Percentiles rank a stretch among this genome's conserved stretches.
These are phyloP conservation scores for Apodospora peruviana DNA, from an alignment of 495 filamentous ascomycete genomes.

Conservation along the genomic window DNA sequence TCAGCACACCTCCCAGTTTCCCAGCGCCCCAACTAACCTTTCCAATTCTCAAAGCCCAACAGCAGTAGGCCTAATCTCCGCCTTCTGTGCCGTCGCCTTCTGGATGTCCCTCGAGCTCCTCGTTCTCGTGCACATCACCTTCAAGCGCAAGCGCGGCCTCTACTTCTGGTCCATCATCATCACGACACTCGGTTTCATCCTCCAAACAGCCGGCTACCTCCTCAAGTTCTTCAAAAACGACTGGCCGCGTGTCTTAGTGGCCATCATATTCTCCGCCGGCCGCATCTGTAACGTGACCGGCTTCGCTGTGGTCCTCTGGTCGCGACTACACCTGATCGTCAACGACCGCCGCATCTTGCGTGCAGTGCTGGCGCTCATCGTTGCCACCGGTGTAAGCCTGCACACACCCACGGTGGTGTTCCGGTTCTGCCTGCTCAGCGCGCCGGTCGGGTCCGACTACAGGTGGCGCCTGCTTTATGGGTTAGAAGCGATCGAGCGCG, in stretches of 20 bases:
- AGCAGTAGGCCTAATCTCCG: conserved; percentile 32
- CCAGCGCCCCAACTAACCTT: no score
- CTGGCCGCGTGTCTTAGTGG: conserved; percentile 18
- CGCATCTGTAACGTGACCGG: conserved; percentile 24
- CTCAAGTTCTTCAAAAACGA: conserved; percentile 28
- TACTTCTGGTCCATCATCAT: conserved; percentile 56
- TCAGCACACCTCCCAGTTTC: no score
- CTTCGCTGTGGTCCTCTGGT: conserved; percentile 31
- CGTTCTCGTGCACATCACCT: conserved; percentile 49
- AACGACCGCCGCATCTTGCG: conserved; percentile 15
- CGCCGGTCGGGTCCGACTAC: background rate
- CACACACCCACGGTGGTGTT: conserved; percentile 28
- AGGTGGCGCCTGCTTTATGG: no score
- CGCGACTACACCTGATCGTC: conserved; percentile 35
- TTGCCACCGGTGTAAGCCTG: conserved; percentile 23
- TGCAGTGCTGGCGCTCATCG: conserved; percentile 15
- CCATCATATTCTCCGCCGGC: conserved; percentile 30
- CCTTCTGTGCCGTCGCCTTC: conserved; percentile 43
- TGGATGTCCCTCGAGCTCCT: conserved; percentile 49
- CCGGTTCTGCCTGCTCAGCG: conserved; percentile 12
- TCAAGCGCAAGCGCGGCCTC: conserved; percentile 45
- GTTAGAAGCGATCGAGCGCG: conserved; percentile 23
- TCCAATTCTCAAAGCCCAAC: background rate
- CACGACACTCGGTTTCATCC: conserved; percentile 37
- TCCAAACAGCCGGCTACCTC: conserved; percentile 33